Conservation (phyloP, 371 early-diverging fungal species). For the Mycotypha africana region DNA sequence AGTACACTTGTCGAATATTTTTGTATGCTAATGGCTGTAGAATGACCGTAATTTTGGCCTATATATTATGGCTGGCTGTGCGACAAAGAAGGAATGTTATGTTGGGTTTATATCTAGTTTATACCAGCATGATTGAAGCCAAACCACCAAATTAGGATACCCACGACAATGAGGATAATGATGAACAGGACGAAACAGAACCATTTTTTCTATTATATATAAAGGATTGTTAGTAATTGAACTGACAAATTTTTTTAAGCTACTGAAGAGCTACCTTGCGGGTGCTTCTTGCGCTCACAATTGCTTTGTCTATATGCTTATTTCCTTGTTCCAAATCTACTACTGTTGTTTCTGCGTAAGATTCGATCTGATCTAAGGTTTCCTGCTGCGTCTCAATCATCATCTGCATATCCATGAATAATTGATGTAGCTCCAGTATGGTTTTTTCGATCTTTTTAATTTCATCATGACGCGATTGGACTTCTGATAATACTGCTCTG, state of each 20-base stretch:
- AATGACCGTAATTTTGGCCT: too few species aligned
- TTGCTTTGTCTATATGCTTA: constrained; percentile 60
- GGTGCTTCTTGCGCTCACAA: constrained; percentile 61
- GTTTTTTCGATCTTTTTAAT: constrained; percentile 83
- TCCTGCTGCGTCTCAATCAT: constrained; percentile 78
- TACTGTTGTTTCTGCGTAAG: constrained; percentile 56
- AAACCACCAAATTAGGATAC: constrained; percentile 44
- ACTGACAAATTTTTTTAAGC: background rate
- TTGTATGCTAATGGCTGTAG: too few species aligned
- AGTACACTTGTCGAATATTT: too few species aligned
- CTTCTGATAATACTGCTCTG: constrained; percentile 68
- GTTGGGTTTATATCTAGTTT: constrained; percentile 3
- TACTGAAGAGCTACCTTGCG: too few species aligned
- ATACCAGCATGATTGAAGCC: constrained; percentile 26
- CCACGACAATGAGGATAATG: constrained; percentile 38
- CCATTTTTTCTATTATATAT: constrained; percentile 56
- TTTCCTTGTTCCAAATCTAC: constrained; percentile 65
- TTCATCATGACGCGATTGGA: constrained; percentile 82
- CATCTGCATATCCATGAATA: constrained; percentile 86
- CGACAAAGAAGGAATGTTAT: too few species aligned
- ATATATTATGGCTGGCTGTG: too few species aligned
- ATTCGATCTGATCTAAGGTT: constrained; percentile 65
- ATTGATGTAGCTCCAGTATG: constrained; percentile 80
- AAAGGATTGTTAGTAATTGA: too few species aligned
- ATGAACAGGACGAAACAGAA: constrained; percentile 46